Evolutionary conservation across 1,139 yeast species (phyloP).

Genomic region (Casaregolazyma lundiana): DNA sequence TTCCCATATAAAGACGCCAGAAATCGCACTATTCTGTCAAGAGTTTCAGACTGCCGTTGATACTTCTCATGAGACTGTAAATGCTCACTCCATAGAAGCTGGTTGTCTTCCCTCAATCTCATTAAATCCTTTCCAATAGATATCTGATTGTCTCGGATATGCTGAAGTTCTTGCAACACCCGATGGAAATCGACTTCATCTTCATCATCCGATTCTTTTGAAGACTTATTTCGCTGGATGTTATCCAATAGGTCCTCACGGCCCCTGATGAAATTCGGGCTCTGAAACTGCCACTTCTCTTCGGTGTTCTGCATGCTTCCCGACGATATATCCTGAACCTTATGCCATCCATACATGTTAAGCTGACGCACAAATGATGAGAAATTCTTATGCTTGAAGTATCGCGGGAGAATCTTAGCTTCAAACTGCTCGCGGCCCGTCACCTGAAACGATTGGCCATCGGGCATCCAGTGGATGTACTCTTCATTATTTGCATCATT

Average conservation of each 20-base stretch:
- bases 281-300: constrained; percentile 73
- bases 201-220: constrained; percentile 43
- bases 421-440: constrained; percentile 82
- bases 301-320: constrained; percentile 55
- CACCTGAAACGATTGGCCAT: constrained; percentile 83
- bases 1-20: constrained; percentile 81
- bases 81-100: constrained; percentile 86
- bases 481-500: constrained; percentile 68
- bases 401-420: constrained; percentile 76
- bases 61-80: constrained; percentile 78
- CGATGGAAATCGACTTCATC: constrained; percentile 51
- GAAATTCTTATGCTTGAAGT: constrained; percentile 91
- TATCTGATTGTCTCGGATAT: constrained; percentile 69
- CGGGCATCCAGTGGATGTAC: constrained; percentile 77
- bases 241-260: constrained; percentile 70
- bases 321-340: constrained; percentile 71
- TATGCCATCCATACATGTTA: constrained; percentile 98
- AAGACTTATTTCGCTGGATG: constrained; percentile 50
- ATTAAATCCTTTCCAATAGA: constrained; percentile 79
- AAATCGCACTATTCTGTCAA: constrained; percentile 82
- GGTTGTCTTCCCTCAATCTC: constrained; percentile 81
- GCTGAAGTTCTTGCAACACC: constrained; percentile 68
- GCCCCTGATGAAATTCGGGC: constrained; percentile 69
- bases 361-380: constrained; percentile 93
- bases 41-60: constrained; percentile 77